Base-by-base conservation (phyloP, 1,284 basidiomycete genomes). In the Puccinia horiana region DNA sequence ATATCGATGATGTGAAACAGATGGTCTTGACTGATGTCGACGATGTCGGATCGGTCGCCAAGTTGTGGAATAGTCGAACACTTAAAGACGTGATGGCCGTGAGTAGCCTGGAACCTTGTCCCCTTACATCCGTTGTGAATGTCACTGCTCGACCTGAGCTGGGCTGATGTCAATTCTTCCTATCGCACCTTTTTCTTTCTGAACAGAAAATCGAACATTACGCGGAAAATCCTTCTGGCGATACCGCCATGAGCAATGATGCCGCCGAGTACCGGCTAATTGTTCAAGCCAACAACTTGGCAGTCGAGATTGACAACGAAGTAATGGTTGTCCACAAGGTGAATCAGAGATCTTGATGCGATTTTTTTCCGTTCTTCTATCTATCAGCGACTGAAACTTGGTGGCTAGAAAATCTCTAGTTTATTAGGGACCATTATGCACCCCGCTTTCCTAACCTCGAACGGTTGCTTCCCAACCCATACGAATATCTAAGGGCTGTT, bases 271-370 rank as follows among this genome's bases (percentile, higher is more conserved):
- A 99, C 88, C 92, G 92, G 83, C 90, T 99, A 83, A 98, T 99
- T 85, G 97, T 99, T 2, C 92, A 94, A 84, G 94, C 96, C 18
- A 99, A 99, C 89, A 99, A 99, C 88, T 89, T 98, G 83, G 95
- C 95, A 0, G 97, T 99, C 26, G 97, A 99, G 85, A 92, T 99
- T 0, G 97, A 99, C 88, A 99, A 99, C 85, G 97, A 99, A 87
- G 94, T 98, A 82, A 90, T 99, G 82, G 90, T 99, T 37, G 96
- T 98, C 0, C 95, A 99, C 89, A 99, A 99, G 90, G 94, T 85
- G 83, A 87, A 85, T 44, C 80, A 83, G 80, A 73, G 82, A 72
- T 84, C 26, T 67, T 29, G n/a, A 54, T 14, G 29, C 35, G 0
- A 8, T 67, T 65, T 32, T 56, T 73, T 26, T 5, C 9, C 16